Evolutionary conservation across 768 basidiomycete genomes (phyloP), one percentile per base, ranked within the genome.

Genomic region (Hortiboletus campestris): DNA sequence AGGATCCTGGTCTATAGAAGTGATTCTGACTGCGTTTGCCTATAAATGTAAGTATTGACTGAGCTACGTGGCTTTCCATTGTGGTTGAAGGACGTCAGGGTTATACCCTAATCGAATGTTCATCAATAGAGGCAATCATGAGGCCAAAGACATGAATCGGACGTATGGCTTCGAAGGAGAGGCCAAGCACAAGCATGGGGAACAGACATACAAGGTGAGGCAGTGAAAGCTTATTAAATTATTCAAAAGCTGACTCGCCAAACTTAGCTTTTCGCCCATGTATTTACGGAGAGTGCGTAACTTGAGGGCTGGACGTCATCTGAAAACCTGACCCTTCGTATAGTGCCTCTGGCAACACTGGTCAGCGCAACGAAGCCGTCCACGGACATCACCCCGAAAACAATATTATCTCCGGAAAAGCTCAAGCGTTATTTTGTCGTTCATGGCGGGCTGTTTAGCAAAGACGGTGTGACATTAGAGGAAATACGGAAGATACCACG

Each of bases 41-140:
- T 97, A 89, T 74, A 99, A 99, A 79, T 98, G 91, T 88, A 61
- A 66, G 86, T 56, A 9, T 46, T 29, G 17, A 40, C 41, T 25
- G 48, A 39, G 42, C 12, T 50, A 19, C 47, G n/a, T 36, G n/a
- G 38, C 29, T 51, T 49, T 52, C 34, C n/a, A 38, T 36, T 19
- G 44, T 25, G 46, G 51, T 58, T 63, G 63, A 60, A 49, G 29
- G 39, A 51, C n/a, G 29, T 57, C 62, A 93, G 92, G 95, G 95
- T 75, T 98, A 53, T 94, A 91, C 73, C 96, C 96, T 4, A 83
- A 83, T 54, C 83, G 78, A 55, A 91, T 98, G 80, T 96, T 82
- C 71, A 84, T 99, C 68, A 98, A 99, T 71, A 84, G 96, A 60
- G 96, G 96, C 17, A 98, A 98, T 74, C 96, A 98, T 67, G 94